Evolutionary conservation across 352 stramenopile species (phyloP).

Genomic region (Phytophthora nicotianae): DNA sequence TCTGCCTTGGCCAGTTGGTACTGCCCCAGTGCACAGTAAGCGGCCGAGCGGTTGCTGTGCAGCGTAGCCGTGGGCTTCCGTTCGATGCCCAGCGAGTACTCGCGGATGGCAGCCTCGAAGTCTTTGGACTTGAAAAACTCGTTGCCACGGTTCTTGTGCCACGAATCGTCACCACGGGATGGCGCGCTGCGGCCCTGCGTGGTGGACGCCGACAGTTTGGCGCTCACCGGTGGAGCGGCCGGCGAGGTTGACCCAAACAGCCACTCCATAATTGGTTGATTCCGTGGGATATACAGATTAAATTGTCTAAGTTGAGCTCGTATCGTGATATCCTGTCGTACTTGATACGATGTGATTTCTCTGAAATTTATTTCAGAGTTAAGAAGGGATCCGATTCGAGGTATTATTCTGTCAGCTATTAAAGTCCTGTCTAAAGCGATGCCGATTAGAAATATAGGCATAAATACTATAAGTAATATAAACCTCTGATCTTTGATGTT

Average conservation of each 20-base stretch:
- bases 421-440: too few relatives aligned
- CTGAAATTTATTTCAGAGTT: too few relatives aligned
- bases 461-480: too few relatives aligned
- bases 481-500: too few relatives aligned
- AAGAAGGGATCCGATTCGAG: too few relatives aligned
- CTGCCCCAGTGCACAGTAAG: slow-evolving; percentile 62
- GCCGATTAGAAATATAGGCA: too few relatives aligned
- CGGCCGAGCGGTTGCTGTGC: slow-evolving; percentile 82
- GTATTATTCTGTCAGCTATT: too few relatives aligned
- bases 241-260: slow-evolving; percentile 45
- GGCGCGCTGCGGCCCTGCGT: slow-evolving; percentile 69
- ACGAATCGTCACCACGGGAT: slow-evolving; percentile 64
- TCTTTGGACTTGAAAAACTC: slow-evolving; percentile 65
- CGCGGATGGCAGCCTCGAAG: slow-evolving; percentile 52
- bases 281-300: too few relatives aligned
- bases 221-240: slow-evolving; percentile 26
- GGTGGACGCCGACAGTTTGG: slow-evolving; percentile 60
- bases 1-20: slow-evolving; percentile 61
- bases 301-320: too few relatives aligned
- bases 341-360: too few relatives aligned
- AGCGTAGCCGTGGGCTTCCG: slow-evolving; percentile 63
- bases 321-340: too few relatives aligned
- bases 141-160: slow-evolving; percentile 72
- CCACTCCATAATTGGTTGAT: too few relatives aligned
- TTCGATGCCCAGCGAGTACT: slow-evolving; percentile 72